A percentile compares a stretch with the other conserved stretches of the same genome.
phyloP scores from a whole-genome alignment of 2,329 filamentous ascomycete species.

The Nigrospora sphaerica region DNA sequence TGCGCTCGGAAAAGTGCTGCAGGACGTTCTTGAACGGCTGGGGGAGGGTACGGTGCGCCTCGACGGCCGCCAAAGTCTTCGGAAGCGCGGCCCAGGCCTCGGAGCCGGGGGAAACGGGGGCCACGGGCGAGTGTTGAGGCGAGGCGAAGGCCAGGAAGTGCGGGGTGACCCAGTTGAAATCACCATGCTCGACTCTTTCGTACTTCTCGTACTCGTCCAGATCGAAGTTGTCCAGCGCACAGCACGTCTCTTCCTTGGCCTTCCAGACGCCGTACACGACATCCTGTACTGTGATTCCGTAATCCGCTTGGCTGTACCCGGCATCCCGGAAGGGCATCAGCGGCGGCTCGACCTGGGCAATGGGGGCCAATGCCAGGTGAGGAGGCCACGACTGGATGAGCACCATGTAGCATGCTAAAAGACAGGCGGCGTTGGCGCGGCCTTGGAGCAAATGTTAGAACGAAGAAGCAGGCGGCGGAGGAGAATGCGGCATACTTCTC shows the following conservation, averaged over 20 bases:
- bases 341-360: slow-evolving; percentile 92
- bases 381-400: slow-evolving; percentile 97
- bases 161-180: slow-evolving; percentile 99
- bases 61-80: slow-evolving; percentile 65
- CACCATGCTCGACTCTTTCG: slow-evolving; percentile 93
- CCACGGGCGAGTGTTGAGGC: slow-evolving; percentile 73
- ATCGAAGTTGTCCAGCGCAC: slow-evolving; percentile 87
- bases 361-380: slow-evolving; percentile 88
- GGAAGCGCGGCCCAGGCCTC: slow-evolving; percentile 70
- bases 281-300: slow-evolving; percentile 90
- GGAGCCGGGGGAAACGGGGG: slow-evolving; percentile 64
- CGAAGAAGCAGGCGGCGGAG: neutral
- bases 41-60: slow-evolving; percentile 63
- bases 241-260: slow-evolving; percentile 91
- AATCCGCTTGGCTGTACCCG: slow-evolving; percentile 97
- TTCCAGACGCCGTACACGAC: slow-evolving; percentile 98
- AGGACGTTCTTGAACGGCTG: slow-evolving; percentile 94
- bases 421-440: slow-evolving; percentile 87
- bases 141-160: slow-evolving; percentile 95
- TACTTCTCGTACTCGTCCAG: slow-evolving; percentile 95
- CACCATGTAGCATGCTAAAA: slow-evolving; percentile 98
- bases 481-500: slow-evolving; percentile 57
- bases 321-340: slow-evolving; percentile 99
- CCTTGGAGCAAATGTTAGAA: slow-evolving; percentile 39
- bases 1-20: slow-evolving; percentile 76